These are phyloP conservation scores for Ananas comosus DNA, from an alignment of 176 grass and related monocot species.

Conservation along the genomic window DNA sequence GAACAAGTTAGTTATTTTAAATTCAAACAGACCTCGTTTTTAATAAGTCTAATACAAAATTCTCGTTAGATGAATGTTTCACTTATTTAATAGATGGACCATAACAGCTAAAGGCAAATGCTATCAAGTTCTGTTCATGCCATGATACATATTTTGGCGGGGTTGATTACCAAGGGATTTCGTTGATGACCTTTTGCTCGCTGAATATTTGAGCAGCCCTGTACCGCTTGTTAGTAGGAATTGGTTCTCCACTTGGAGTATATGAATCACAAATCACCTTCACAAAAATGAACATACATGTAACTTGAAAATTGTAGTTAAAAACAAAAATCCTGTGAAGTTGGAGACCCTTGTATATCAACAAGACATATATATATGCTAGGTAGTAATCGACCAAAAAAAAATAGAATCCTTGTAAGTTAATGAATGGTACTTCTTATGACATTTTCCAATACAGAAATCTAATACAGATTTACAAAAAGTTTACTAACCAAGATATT, in stretches of 20 bases:
- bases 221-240: slow-evolving; percentile 70
- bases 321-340: no score
- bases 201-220: slow-evolving; percentile 73
- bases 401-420: background rate
- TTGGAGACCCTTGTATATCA: no score
- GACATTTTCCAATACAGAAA: background rate
- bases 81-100: background rate
- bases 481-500: slow-evolving; percentile 64
- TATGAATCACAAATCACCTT: slow-evolving; percentile 81
- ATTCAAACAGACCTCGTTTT: background rate
- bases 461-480: background rate
- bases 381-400: no score
- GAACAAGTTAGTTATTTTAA: background rate
- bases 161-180: slow-evolving; percentile 77
- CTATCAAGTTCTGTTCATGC: no score
- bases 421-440: background rate
- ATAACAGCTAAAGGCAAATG: background rate
- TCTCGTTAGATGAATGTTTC: background rate
- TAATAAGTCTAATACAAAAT: no score
- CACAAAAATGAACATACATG: slow-evolving; percentile 1
- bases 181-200: slow-evolving; percentile 52
- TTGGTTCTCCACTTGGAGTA: slow-evolving; percentile 58
- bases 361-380: no score
- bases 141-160: background rate
- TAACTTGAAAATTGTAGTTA: background rate